Percentiles rank a stretch among this genome's conserved stretches.
Evolutionary conservation across 2,329 filamentous ascomycete genomes (phyloP).

Genomic region (Colletotrichum sp.): DNA sequence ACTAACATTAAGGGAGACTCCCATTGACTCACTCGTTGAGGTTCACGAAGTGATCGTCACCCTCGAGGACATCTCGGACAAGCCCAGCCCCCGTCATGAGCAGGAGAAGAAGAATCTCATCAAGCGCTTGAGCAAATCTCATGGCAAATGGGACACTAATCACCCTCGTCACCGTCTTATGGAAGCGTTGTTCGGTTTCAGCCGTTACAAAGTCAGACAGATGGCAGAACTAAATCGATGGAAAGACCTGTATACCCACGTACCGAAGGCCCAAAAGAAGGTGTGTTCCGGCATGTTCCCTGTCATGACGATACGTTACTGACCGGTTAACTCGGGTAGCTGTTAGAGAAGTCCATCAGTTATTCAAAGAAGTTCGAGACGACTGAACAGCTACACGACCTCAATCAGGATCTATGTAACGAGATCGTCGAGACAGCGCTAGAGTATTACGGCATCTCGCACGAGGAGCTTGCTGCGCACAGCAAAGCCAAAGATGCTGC

Average conservation of each 20-base stretch:
- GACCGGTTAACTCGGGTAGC: constrained; percentile 25
- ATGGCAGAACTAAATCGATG: constrained; percentile 40
- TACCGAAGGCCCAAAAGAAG: constrained; percentile 36
- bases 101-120: constrained; percentile 35
- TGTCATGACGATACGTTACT: background rate
- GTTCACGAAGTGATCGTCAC: constrained; percentile 31
- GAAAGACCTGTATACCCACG: constrained; percentile 39
- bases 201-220: constrained; percentile 37
- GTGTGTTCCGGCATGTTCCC: no score
- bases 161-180: constrained; percentile 45
- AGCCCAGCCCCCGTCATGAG: constrained; percentile 30
- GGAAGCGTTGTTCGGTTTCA: constrained; percentile 43
- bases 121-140: constrained; percentile 29
- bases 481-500: constrained; percentile 40
- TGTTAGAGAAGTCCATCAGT: constrained; percentile 60
- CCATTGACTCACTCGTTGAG: constrained; percentile 21
- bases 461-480: constrained; percentile 49
- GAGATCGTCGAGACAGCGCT: constrained; percentile 50
- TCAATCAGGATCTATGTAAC: constrained; percentile 51
- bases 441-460: constrained; percentile 48
- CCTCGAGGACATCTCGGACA: constrained; percentile 23
- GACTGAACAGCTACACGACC: constrained; percentile 44
- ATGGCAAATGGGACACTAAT: constrained; percentile 36
- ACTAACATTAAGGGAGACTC: background rate
- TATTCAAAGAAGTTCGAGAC: constrained; percentile 60